Base-by-base conservation (phyloP, 106 monocot genomes). In the Alisma plantagoaquatica region DNA sequence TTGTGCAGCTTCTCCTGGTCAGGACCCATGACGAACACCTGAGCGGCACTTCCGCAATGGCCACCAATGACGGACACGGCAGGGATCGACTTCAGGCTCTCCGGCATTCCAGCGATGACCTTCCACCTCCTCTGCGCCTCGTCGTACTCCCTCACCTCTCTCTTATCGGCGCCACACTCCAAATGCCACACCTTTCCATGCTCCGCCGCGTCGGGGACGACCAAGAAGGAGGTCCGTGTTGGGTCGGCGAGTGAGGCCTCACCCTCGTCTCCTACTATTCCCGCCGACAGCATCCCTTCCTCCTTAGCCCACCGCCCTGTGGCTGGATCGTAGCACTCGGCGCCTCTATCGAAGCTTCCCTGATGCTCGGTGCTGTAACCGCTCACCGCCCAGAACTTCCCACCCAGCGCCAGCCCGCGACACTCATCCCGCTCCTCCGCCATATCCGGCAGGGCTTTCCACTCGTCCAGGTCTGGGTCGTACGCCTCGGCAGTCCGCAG, bases 371-470 rank as follows among this genome's bases (percentile, higher is more conserved):
- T 74, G 32, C 46, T 27, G 68, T 81, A 81, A 21, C 80, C 80
- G 67, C 80, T 75, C 17, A 75, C 57, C 53, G 68, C 80, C 67
- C 56, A 59, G 63, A 81, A 67, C 53, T 45, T 19, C 2, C 59
- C 75, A 3, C 57, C 69, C 2, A 26, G 12, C 16, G 56, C 55
- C 49, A 69, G 54, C 14, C 77, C 77, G 25, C 51, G 61, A 63
- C 77, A 77, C 74, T 83, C 83, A 55, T 83, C 83, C 46, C 83
- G 31, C 74, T 83, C 83, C 32, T 63, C 71, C 24, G 43, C 43
- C 74, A 83, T 83, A 10, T 51, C 21, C 31, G 77, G 70, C 54
- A 83, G 43, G 49, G 31, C 4, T 45, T 26, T n/a, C 83, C 83
- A 83, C 60, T 62, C 74, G 50, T 83, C 83, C 0, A 26, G 26